Evolutionary conservation across 75 land plant genomes (phyloP).

Genomic region (Chamaecyparis obtusa): DNA sequence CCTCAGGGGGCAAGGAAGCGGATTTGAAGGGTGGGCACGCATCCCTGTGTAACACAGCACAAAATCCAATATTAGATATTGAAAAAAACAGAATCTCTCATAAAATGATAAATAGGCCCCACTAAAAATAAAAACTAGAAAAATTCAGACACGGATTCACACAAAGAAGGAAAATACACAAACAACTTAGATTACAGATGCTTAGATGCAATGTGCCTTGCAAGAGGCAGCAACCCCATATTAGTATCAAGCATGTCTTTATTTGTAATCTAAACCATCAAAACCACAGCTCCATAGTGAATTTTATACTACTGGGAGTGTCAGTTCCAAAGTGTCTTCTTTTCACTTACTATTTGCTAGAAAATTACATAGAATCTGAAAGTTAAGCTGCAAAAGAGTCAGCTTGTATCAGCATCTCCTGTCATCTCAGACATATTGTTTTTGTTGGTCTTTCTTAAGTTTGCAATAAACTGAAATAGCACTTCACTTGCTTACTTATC

Average conservation of each 20-base stretch:
- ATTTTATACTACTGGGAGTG: background rate
- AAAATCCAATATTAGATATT: background rate
- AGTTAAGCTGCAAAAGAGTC: background rate
- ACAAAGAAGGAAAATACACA: no score
- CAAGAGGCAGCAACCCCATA: background rate
- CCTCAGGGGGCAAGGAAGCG: no score
- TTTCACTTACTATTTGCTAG: background rate
- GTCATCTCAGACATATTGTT: no score
- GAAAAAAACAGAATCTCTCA: background rate
- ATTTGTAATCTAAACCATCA: no score
- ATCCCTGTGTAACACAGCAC: no score
- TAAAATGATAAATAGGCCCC: background rate
- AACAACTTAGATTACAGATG: background rate
- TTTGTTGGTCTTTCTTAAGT: background rate
- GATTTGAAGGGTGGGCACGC: no score
- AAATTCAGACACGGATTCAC: background rate
- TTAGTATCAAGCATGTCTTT: background rate
- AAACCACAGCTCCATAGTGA: background rate
- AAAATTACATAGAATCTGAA: no score
- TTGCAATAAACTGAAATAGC: background rate
- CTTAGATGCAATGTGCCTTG: background rate
- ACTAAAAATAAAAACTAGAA: background rate
- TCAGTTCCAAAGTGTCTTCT: background rate
- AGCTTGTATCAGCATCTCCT: background rate
- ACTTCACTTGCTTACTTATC: background rate